Percentiles rank a stretch among this genome's conserved stretches.
These are phyloP conservation scores for Phragmites australis DNA, from an alignment of 176 grass and related monocot genomes.

Conservation along the genomic window DNA sequence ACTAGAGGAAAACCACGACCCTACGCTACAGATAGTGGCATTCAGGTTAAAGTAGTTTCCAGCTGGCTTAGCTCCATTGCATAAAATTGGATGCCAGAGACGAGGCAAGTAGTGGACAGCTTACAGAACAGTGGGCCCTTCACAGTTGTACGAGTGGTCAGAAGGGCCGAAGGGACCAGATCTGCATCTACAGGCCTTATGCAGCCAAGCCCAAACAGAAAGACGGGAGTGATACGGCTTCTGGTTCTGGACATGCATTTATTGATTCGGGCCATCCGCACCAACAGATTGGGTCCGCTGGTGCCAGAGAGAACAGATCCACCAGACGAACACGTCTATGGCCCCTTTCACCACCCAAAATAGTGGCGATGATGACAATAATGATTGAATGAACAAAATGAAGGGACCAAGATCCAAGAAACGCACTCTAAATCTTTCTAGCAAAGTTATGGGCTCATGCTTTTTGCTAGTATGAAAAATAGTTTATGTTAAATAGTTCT, in stretches of 20 bases:
- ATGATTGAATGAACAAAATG: slow-evolving; percentile 43
- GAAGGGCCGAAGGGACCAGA: slow-evolving; percentile 63
- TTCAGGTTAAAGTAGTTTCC: slow-evolving; percentile 31
- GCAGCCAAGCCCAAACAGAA: slow-evolving; percentile 61
- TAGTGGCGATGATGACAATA: slow-evolving; percentile 39
- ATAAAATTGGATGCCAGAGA: slow-evolving; percentile 33
- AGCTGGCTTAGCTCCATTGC: slow-evolving; percentile 45
- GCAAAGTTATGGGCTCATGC: slow-evolving; percentile 13
- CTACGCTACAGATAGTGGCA: slow-evolving; percentile 2
- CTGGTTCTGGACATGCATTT: slow-evolving; percentile 54
- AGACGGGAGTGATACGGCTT: slow-evolving; percentile 40
- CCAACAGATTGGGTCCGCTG: slow-evolving; percentile 43
- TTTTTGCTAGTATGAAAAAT: slow-evolving; percentile 11
- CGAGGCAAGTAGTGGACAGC: slow-evolving; percentile 52
- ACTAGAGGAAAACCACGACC: neutral
- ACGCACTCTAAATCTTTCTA: slow-evolving; percentile 31
- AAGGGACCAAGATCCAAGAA: slow-evolving; percentile 33
- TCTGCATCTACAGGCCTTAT: slow-evolving; percentile 59
- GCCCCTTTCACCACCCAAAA: slow-evolving; percentile 46
- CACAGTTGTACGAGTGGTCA: slow-evolving; percentile 53
- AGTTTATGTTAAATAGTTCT: neutral
- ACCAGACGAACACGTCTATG: slow-evolving; percentile 40
- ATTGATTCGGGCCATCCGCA: slow-evolving; percentile 50
- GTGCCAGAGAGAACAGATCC: slow-evolving; percentile 63
- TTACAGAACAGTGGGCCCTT: slow-evolving; percentile 49